A percentile compares a stretch with the other conserved stretches of the same genome.
Evolutionary conservation across 2,329 filamentous ascomycete species (phyloP).

Genomic region (Rhynchosporium agropyri): DNA sequence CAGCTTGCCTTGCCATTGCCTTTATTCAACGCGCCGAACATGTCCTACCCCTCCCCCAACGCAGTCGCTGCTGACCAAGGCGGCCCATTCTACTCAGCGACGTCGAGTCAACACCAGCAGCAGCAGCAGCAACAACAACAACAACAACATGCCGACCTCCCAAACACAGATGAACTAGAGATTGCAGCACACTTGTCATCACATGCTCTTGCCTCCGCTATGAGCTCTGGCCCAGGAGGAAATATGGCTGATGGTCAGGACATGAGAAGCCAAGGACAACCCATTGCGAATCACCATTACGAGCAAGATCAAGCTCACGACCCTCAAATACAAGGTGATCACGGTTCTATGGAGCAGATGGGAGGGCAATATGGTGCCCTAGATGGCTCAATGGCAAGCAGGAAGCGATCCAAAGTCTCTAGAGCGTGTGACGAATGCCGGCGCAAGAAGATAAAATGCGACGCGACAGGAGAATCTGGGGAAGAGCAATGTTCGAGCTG

Average conservation of each 20-base stretch:
- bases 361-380: constrained; percentile 50
- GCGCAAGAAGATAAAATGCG: constrained; percentile 88
- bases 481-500: constrained; percentile 81
- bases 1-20: constrained; percentile 22
- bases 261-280: constrained; percentile 38
- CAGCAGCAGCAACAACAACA: constrained; percentile 34
- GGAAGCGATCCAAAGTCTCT: constrained; percentile 84
- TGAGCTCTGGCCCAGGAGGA: constrained; percentile 44
- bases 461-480: constrained; percentile 74
- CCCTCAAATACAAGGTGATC: constrained; percentile 31
- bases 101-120: constrained; percentile 32
- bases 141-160: constrained; percentile 37
- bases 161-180: constrained; percentile 48
- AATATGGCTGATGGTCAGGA: constrained; percentile 46
- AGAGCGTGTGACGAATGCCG: constrained; percentile 88
- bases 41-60: constrained; percentile 41
- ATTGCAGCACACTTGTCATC: constrained; percentile 49
- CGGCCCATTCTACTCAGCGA: constrained; percentile 38
- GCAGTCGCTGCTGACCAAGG: constrained; percentile 36
- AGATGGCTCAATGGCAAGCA: constrained; percentile 54
- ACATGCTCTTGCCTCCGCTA: constrained; percentile 49
- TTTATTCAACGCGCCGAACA: constrained; percentile 36
- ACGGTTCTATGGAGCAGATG: constrained; percentile 42
- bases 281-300: constrained; percentile 43
- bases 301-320: constrained; percentile 41